These are phyloP conservation scores for Aspergillus ibericus DNA, from an alignment of 2,329 filamentous ascomycete genomes.

Conservation along the genomic window DNA sequence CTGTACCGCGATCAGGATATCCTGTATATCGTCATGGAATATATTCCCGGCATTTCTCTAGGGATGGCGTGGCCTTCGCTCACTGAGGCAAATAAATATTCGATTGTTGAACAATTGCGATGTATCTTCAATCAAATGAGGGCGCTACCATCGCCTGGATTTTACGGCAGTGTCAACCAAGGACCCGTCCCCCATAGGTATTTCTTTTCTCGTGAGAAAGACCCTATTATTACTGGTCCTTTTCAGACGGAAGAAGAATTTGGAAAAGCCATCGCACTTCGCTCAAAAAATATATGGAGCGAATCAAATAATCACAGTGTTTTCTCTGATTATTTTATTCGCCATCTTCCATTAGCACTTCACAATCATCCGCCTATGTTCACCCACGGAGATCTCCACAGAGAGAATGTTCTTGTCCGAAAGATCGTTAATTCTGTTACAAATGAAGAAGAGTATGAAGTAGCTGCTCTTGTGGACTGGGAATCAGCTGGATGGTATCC, in stretches of 20 bases:
- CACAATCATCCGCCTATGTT: conserved; percentile 21
- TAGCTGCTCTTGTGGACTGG: conserved; percentile 26
- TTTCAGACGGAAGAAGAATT: conserved; percentile 23
- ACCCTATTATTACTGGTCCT: conserved; percentile 17
- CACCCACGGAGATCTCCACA: conserved; percentile 26
- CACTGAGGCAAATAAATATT: no score
- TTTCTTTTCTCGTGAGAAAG: conserved; percentile 21
- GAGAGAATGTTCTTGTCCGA: conserved; percentile 23
- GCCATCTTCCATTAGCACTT: conserved; percentile 21
- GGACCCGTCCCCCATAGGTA: conserved; percentile 23
- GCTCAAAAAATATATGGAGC: conserved; percentile 17
- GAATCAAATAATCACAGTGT: conserved; percentile 16
- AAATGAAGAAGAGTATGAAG: conserved; percentile 17
- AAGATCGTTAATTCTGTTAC: conserved; percentile 13
- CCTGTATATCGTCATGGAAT: conserved; percentile 22
- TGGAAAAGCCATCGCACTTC: conserved; percentile 18
- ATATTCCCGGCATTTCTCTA: not conserved
- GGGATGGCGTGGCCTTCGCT: no score
- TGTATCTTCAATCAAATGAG: no score
- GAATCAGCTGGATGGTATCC: conserved; percentile 31
- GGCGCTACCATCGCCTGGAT: conserved; percentile 20
- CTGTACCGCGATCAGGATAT: no score
- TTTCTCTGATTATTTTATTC: conserved; percentile 21
- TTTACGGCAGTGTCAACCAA: conserved; percentile 21
- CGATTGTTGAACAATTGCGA: no score